phyloP scores from a whole-genome alignment of 441 rosid genomes.

The Manihot esculenta region DNA sequence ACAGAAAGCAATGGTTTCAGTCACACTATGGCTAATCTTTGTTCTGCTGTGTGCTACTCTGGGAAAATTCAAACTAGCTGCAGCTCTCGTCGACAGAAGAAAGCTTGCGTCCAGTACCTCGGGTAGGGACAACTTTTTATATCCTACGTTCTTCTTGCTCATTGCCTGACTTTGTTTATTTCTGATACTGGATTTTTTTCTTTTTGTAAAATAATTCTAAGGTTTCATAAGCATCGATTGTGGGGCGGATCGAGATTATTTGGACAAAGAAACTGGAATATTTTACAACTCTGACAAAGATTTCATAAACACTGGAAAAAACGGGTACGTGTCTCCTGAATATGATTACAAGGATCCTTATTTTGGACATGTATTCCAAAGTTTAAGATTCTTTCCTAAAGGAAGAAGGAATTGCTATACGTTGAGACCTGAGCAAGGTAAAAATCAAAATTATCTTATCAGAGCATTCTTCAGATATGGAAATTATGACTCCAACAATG shows the following conservation, averaged over 20 bases:
- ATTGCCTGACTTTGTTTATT: too few species aligned
- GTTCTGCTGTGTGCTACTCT: too few species aligned
- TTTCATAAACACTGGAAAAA: conserved; percentile 19
- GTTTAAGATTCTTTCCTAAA: conserved; percentile 27
- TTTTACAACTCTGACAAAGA: conserved; percentile 20
- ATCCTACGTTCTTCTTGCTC: too few species aligned
- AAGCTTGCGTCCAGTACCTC: too few species aligned
- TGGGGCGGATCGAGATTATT: conserved; percentile 26
- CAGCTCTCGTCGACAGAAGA: too few species aligned
- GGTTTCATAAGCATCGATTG: conserved; percentile 35
- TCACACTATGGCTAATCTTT: too few species aligned
- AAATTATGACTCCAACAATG: conserved; percentile 27
- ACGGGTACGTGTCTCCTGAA: background rate
- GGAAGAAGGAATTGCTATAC: conserved; percentile 35
- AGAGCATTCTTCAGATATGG: conserved; percentile 24
- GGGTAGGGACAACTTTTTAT: too few species aligned
- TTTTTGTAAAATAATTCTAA: too few species aligned
- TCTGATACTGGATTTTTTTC: too few species aligned
- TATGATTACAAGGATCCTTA: background rate
- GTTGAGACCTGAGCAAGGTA: conserved; percentile 20
- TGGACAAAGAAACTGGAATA: conserved; percentile 18
- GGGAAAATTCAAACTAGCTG: too few species aligned
- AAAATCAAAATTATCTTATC: conserved; percentile 20
- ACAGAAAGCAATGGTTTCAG: too few species aligned
- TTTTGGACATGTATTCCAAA: background rate